phyloP scores from a whole-genome alignment of 495 filamentous ascomycete species.

The Penicillium bialowiezense region DNA sequence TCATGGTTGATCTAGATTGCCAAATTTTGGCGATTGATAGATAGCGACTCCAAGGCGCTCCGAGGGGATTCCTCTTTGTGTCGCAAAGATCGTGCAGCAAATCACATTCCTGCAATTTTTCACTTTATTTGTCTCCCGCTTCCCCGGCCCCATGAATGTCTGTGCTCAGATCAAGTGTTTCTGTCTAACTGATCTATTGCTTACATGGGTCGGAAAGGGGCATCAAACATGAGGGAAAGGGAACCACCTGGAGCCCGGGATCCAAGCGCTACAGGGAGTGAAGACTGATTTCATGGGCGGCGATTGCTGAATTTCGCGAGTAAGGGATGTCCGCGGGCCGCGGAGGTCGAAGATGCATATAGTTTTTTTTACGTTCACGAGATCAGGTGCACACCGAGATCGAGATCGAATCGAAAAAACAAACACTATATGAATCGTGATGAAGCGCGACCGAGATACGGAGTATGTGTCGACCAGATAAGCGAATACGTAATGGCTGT shows the following conservation, averaged over 20 bases:
- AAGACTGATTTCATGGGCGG: background rate
- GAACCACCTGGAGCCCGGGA: background rate
- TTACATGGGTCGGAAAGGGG: background rate
- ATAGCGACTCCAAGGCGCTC: background rate
- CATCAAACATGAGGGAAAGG: background rate
- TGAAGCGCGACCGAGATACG: too few species aligned
- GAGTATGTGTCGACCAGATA: too few species aligned
- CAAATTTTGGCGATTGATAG: constrained; percentile 1
- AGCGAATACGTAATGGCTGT: background rate
- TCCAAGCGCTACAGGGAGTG: background rate
- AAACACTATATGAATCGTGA: too few species aligned
- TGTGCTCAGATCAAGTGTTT: constrained; percentile 2
- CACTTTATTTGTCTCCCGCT: constrained; percentile 16
- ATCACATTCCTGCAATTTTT: constrained; percentile 18
- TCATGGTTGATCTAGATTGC: background rate
- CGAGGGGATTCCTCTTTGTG: constrained; percentile 7
- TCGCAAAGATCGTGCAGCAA: constrained; percentile 8
- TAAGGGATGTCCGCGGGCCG: constrained; percentile 23
- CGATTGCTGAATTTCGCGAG: constrained; percentile 12
- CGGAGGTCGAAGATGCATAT: constrained; percentile 19
- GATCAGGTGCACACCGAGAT: constrained; percentile 20
- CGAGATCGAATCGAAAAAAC: constrained; percentile 8
- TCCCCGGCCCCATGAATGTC: constrained; percentile 12
- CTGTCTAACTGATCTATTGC: too few species aligned
- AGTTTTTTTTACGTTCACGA: constrained; percentile 13